Percentiles rank a stretch among this genome's conserved stretches.
phyloP scores from a whole-genome alignment of 495 filamentous ascomycete genomes.

The Aspergillus steynii region DNA sequence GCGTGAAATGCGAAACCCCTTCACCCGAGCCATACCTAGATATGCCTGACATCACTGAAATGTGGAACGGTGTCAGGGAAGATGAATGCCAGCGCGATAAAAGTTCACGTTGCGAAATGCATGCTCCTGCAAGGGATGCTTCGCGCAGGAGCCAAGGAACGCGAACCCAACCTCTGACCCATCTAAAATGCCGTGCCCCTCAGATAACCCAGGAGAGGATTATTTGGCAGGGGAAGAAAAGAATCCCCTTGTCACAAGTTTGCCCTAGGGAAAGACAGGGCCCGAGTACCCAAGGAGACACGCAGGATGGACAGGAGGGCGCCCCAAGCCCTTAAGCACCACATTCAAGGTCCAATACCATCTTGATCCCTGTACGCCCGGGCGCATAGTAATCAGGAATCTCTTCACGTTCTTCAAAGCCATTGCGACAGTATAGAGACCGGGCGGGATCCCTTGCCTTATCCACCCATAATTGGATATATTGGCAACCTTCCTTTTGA shows the following conservation, averaged over 20 bases:
- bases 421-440: constrained; percentile 48
- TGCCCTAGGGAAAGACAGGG: not conserved
- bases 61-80: constrained; percentile 37
- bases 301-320: constrained; percentile 19
- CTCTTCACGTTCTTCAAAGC: constrained; percentile 53
- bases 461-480: constrained; percentile 63
- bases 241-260: constrained; percentile 2
- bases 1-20: constrained; percentile 38
- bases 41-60: constrained; percentile 47
- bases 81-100: constrained; percentile 16
- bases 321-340: constrained; percentile 27
- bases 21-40: constrained; percentile 46
- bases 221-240: constrained; percentile 9
- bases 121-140: constrained; percentile 41
- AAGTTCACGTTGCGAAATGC: constrained; percentile 38
- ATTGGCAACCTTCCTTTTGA: constrained; percentile 52
- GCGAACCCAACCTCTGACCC: constrained; percentile 27
- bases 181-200: constrained; percentile 17
- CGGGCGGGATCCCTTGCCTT: constrained; percentile 50
- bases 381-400: constrained; percentile 58
- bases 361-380: constrained; percentile 56
- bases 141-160: constrained; percentile 29
- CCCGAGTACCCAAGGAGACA: constrained; percentile 12
- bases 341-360: constrained; percentile 48
- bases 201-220: constrained; percentile 14